These are phyloP conservation scores for Pichia scutulata DNA, from an alignment of 805 yeast species.

Conservation along the genomic window DNA sequence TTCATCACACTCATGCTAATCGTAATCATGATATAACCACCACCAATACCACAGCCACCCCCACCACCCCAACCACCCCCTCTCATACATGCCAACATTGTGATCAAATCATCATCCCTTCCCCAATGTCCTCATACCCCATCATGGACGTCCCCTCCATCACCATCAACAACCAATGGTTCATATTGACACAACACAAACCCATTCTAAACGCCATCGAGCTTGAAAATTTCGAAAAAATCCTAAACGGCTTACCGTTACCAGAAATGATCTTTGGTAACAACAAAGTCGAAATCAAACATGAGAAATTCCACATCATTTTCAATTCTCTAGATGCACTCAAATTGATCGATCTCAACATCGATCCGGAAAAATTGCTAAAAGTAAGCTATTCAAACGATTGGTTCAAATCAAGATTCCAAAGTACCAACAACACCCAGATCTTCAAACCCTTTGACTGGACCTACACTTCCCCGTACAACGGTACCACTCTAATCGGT, in stretches of 20 bases:
- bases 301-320: slow-evolving; percentile 32
- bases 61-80: too few relatives aligned
- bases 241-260: slow-evolving; percentile 60
- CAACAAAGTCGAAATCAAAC: slow-evolving; percentile 45
- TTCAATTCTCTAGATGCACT: slow-evolving; percentile 79
- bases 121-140: slow-evolving; percentile 43
- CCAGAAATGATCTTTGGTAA: slow-evolving; percentile 98
- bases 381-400: slow-evolving; percentile 82
- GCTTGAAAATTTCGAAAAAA: slow-evolving; percentile 55
- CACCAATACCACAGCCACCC: not conserved
- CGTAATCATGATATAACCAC: too few relatives aligned
- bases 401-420: slow-evolving; percentile 50
- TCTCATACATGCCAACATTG: not conserved
- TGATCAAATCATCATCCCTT: not conserved
- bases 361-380: slow-evolving; percentile 27
- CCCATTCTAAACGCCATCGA: slow-evolving; percentile 74
- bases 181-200: slow-evolving; percentile 57
- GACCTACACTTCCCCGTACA: slow-evolving; percentile 84
- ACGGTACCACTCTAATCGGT: slow-evolving; percentile 41
- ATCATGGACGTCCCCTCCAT: slow-evolving; percentile 62
- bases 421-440: not conserved
- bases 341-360: slow-evolving; percentile 43
- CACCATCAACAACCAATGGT: slow-evolving; percentile 58
- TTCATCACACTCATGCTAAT: too few relatives aligned
- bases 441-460: slow-evolving; percentile 86